Evolutionary conservation across 495 filamentous ascomycete species (phyloP), one percentile per base, ranked within the genome.

Genomic region (Hypoxylon lienhwacheense): DNA sequence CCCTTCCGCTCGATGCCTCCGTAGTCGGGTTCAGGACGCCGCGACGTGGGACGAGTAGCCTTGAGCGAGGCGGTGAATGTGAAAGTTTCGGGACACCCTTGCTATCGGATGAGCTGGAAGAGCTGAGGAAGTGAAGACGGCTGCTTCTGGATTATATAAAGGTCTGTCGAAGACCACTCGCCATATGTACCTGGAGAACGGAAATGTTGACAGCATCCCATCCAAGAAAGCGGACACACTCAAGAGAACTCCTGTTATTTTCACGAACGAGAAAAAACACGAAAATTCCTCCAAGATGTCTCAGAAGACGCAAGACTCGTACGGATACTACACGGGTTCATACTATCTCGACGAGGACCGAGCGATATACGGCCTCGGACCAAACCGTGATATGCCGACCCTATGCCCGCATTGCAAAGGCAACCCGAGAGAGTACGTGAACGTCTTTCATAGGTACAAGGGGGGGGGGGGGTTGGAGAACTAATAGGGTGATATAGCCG

Each of bases 391-490:
- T 12, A 55, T 61, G 57, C 57, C 57, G 19, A 55, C 57, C 22
- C 17, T 61, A 8, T 61, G 57, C 12, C 57, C 57, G 2, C 46
- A 61, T 10, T 61, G 57, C 11, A 61, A 61, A 51, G 57, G 57
- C 21, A 61, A 61, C 17, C 57, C 57, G 15, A 51, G 57, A 61
- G 57, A 61, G 57, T 61, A 59, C 2, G 49, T 4, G 15, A 12
- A 5, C 3, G 10, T 1, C 14, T 1, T 3, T 8, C 10, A 6
- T 14, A n/a, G n/a, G n/a, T n/a, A n/a, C n/a, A n/a, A 33, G 0
- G 22, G 1, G 15, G 0, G 0, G 4, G 5, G 8, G 5, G 0
- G 15, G 28, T 16, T 6, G 4, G 7, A 31, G n/a, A 34, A 22
- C 42, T 51, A 33, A 55, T 4, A 28, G 40, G 7, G 10, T 25